phyloP scores from a whole-genome alignment of 495 filamentous ascomycete genomes.

The Aspergillus haitiensis region DNA sequence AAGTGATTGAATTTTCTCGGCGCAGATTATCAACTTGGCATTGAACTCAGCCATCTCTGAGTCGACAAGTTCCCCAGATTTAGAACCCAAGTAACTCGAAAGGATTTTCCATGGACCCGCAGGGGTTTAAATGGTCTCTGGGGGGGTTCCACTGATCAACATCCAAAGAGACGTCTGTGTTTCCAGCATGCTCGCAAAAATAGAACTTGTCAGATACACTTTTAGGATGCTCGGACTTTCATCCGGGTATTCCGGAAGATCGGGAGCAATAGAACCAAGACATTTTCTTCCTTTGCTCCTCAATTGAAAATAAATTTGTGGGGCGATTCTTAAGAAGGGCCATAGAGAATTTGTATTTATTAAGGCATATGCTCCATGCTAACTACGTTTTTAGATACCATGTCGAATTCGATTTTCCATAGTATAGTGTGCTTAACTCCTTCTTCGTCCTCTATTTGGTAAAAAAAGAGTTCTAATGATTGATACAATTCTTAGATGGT shows the following conservation, averaged over 20 bases:
- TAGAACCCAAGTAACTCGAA: not conserved
- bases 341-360: too few species aligned
- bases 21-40: slow-evolving; percentile 4
- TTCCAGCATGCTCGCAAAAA: not conserved
- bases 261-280: not conserved
- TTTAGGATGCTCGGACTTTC: not conserved
- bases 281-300: too few species aligned
- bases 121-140: not conserved
- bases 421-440: too few species aligned
- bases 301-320: too few species aligned
- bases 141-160: slow-evolving; percentile 13
- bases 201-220: not conserved
- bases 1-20: not conserved
- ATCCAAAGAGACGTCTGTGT: not conserved
- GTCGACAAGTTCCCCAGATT: slow-evolving; percentile 1
- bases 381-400: too few species aligned
- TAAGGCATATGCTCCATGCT: too few species aligned
- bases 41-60: not conserved
- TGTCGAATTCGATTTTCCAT: too few species aligned
- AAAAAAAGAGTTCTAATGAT: too few species aligned
- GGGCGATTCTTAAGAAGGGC: too few species aligned
- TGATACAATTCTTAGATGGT: too few species aligned
- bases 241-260: not conserved
- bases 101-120: slow-evolving; percentile 6
- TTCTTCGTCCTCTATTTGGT: too few species aligned